These are phyloP conservation scores for Babesia microti DNA, from an alignment of 169 alveolate species.

Conservation along the genomic window DNA sequence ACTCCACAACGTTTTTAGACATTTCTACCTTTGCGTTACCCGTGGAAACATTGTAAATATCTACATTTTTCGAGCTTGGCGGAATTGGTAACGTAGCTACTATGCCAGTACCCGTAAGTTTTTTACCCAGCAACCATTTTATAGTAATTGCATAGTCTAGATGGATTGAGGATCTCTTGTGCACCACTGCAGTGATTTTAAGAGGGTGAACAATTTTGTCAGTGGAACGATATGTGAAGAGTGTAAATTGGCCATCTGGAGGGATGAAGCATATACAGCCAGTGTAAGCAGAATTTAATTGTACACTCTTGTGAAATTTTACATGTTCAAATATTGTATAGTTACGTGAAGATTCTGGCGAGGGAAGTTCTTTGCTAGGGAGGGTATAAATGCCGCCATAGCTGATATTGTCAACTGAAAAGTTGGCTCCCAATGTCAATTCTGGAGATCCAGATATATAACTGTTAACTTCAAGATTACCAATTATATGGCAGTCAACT, in stretches of 20 bases:
- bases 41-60: constrained; percentile 4
- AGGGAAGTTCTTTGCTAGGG: too few species aligned
- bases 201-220: constrained; percentile 10
- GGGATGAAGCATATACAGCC: constrained; percentile 9
- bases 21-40: constrained; percentile 7
- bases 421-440: constrained; percentile 8
- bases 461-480: constrained; percentile 16
- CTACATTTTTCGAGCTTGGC: constrained; percentile 11
- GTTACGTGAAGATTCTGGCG: too few species aligned
- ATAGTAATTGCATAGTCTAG: constrained; percentile 20
- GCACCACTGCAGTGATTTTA: constrained; percentile 13
- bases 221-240: constrained; percentile 14
- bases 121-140: constrained; percentile 9
- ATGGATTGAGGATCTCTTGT: constrained; percentile 2
- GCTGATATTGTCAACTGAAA: too few species aligned
- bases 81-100: constrained; percentile 26
- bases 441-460: constrained; percentile 8
- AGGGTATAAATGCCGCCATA: too few species aligned
- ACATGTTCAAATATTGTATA: constrained; percentile 5
- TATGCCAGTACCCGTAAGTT: constrained; percentile 7
- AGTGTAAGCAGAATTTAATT: constrained; percentile 1
- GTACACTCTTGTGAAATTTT: constrained; percentile 27
- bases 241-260: constrained; percentile 15
- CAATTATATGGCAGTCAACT: constrained; percentile 9
- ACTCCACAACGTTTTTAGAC: constrained; percentile 9